phyloP scores from a whole-genome alignment of 441 rosid species.

The Omphalea diandra region DNA sequence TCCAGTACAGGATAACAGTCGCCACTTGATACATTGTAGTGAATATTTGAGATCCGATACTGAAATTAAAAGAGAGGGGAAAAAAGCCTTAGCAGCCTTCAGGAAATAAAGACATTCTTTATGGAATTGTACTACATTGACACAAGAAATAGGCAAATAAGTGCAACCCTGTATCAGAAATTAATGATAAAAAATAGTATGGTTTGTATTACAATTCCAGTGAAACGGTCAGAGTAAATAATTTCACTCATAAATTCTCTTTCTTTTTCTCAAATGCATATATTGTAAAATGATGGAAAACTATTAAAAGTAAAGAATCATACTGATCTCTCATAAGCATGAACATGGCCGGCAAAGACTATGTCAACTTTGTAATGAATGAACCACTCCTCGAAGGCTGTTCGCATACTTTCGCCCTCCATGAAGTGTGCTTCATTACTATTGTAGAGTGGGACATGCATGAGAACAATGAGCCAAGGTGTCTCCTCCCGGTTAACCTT shows the following conservation, averaged over 20 bases:
- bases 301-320: neutral
- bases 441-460: conserved; percentile 48
- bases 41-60: conserved; percentile 83
- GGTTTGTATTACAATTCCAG: neutral
- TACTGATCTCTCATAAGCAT: conserved; percentile 62
- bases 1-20: conserved; percentile 62
- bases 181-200: too few species aligned
- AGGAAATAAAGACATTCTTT: neutral
- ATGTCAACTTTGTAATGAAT: conserved; percentile 39
- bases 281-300: neutral
- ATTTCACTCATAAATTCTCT: neutral
- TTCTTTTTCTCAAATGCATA: neutral
- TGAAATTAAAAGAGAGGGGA: conserved; percentile 26
- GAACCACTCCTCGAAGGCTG: conserved; percentile 44
- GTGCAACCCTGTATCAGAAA: neutral
- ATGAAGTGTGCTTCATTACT: conserved; percentile 45
- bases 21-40: conserved; percentile 68
- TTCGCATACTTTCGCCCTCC: conserved; percentile 57
- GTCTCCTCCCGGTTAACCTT: conserved; percentile 49
- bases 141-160: neutral
- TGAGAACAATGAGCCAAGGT: conserved; percentile 52
- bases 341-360: conserved; percentile 51
- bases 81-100: neutral
- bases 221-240: neutral
- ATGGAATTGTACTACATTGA: neutral